Percentiles rank a stretch among this genome's conserved stretches.
Evolutionary conservation across 768 basidiomycete species (phyloP).

Genomic region (Boletellus ananiceps): DNA sequence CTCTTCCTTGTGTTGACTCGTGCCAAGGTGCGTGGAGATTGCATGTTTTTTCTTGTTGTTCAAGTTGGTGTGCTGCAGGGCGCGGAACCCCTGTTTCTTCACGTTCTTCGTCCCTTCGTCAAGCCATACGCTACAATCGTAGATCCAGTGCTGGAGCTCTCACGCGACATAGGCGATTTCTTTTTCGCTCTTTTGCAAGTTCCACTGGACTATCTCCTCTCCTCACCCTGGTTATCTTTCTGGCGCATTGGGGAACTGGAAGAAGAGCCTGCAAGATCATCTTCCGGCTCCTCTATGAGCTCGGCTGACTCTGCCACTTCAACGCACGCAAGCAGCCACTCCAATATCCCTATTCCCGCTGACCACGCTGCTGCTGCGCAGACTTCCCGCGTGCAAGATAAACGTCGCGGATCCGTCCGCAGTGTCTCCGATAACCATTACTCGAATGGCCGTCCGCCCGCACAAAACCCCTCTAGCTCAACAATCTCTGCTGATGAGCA

Average conservation of each 20-base stretch:
- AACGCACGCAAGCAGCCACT: conserved; percentile 6
- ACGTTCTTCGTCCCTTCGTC: conserved; percentile 72
- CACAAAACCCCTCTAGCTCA: conserved; percentile 2
- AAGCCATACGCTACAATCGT: conserved; percentile 68
- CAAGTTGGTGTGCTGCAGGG: conserved; percentile 45
- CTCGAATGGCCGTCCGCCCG: conserved; percentile 1
- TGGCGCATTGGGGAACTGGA: conserved; percentile 16
- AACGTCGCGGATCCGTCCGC: conserved; percentile 12
- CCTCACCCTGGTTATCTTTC: conserved; percentile 27
- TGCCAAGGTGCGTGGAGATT: conserved; percentile 51
- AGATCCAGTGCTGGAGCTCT: conserved; percentile 59
- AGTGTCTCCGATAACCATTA: conserved; percentile 16
- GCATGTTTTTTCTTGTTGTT: background rate
- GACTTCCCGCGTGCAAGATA: conserved; percentile 6
- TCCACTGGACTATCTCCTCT: conserved; percentile 35
- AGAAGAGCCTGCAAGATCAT: conserved; percentile 3
- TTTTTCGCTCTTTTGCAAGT: conserved; percentile 40
- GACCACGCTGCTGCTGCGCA: conserved; percentile 7
- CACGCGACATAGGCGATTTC: conserved; percentile 62
- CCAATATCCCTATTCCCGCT: conserved; percentile 11
- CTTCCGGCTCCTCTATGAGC: background rate
- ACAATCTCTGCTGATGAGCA: conserved; percentile 7
- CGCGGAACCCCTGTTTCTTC: conserved; percentile 80
- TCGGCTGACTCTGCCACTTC: conserved; percentile 1
- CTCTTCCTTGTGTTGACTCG: conserved; percentile 75